A percentile compares a stretch with the other conserved stretches of the same genome.
Evolutionary conservation across 2,329 filamentous ascomycete genomes (phyloP).

Genomic region (Xylariaceae sp.): DNA sequence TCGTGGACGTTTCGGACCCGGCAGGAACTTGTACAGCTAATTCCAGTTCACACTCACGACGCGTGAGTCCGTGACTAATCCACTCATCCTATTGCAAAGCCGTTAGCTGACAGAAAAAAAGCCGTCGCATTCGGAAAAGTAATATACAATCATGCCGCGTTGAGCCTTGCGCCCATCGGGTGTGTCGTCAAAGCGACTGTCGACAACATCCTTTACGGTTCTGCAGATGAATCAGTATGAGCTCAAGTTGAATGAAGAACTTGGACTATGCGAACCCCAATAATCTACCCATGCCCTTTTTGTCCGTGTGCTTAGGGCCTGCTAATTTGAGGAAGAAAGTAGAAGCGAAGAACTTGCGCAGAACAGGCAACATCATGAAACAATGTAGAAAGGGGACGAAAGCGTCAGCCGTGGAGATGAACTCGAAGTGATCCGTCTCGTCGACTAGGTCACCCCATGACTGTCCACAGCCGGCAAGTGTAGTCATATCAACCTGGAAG

Average conservation of each 20-base stretch:
- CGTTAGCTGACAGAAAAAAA: background rate
- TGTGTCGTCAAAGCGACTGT: conserved; percentile 17
- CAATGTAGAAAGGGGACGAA: conserved; percentile 21
- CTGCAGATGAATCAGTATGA: conserved; percentile 9
- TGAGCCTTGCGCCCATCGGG: background rate
- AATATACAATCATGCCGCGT: conserved; percentile 23
- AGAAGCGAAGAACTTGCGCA: conserved; percentile 22
- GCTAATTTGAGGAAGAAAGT: conserved; percentile 21
- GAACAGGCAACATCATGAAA: conserved; percentile 21
- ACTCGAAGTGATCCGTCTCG: conserved; percentile 26
- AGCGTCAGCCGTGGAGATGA: conserved; percentile 19
- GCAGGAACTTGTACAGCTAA: conserved; percentile 23
- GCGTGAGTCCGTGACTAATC: conserved; percentile 24
- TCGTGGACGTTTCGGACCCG: conserved; percentile 22
- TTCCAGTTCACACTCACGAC: conserved; percentile 24
- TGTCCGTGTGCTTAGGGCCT: conserved; percentile 22
- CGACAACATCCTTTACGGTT: conserved; percentile 17
- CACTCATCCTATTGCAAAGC: conserved; percentile 20
- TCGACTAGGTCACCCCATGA: conserved; percentile 24
- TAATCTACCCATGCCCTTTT: conserved; percentile 24
- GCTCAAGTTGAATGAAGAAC: background rate
- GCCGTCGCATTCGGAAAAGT: background rate
- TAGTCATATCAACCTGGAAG: conserved; percentile 27
- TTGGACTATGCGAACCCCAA: conserved; percentile 16
- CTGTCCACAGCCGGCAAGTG: conserved; percentile 21